Base-by-base conservation (phyloP, 169 alveolate genomes). In the Babesia caballi region DNA sequence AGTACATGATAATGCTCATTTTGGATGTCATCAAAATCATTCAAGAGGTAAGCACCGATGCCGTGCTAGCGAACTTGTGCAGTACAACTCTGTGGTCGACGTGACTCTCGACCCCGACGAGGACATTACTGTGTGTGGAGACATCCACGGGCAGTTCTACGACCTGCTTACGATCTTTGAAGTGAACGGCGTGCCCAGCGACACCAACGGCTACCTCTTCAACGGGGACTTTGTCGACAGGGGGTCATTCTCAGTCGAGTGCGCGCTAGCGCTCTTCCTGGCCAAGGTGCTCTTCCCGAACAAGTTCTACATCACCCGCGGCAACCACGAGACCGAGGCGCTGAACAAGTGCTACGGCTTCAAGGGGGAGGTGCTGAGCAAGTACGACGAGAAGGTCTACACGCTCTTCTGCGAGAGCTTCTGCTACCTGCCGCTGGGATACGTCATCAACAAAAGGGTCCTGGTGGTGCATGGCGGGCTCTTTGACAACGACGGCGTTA, bases 161-260 rank as follows among this genome's bases (percentile, higher is more conserved):
- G 99, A 98, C 81, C 84, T 97, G 73, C 77, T 96, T 57, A 96
- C 96, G 83, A 97, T 98, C 25, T 97, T 97, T 90, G 82, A 89
- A 67, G 90, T 96, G 53, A 98, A 98, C 87, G 99, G 99, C 0
- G 78, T 90, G 66, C 99, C 99, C 35, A 85, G 97, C 25, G 95
- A 90, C 71, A 87, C 83, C 17, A 97, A 97, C 81, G 98, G 99
- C 5, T 98, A 97, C 88, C 85, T 98, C 75, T 98, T 97, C 92
- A 98, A 98, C 89, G 99, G 99, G 0, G 99, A 98, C 76, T 97
- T 96, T 82, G 99, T 97, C 44, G 99, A 98, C 83, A 90, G 99
- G 69, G 99, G 99, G 14, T 94, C 98, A 46, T 98, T 97, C 89
- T 96, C 99, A 32, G 98, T 97, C 27, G 99, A 98, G 51, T 76